phyloP scores from a whole-genome alignment of 495 filamentous ascomycete species.

The Umbilicaria muhlenbergii region DNA sequence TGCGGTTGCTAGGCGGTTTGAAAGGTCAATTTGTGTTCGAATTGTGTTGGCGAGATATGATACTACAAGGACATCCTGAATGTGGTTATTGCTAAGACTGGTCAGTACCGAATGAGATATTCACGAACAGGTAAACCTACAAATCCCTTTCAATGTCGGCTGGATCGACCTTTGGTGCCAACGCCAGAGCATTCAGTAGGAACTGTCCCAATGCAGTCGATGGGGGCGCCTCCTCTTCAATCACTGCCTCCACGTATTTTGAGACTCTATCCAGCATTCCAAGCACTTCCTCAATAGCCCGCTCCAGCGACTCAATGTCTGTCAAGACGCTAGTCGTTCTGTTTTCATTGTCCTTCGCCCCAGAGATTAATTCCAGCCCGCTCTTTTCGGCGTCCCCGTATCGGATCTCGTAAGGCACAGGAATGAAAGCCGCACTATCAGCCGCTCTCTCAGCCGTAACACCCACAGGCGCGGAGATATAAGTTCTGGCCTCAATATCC shows the following conservation, averaged over 20 bases:
- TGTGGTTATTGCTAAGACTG: conserved; percentile 72
- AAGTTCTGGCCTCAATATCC: conserved; percentile 72
- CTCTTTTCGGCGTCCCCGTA: conserved; percentile 85
- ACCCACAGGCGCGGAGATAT: conserved; percentile 88
- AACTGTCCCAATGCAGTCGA: conserved; percentile 85
- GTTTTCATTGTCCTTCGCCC: conserved; percentile 64
- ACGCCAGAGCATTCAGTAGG: conserved; percentile 74
- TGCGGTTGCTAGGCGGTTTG: conserved; percentile 80
- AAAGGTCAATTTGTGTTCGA: conserved; percentile 96
- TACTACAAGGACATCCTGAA: conserved; percentile 94
- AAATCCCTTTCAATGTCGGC: conserved; percentile 89
- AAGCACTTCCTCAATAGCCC: conserved; percentile 68
- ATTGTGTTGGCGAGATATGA: conserved; percentile 97
- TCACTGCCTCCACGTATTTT: conserved; percentile 74
- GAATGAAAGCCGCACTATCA: conserved; percentile 91
- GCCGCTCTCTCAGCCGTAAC: conserved; percentile 87
- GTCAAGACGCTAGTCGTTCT: conserved; percentile 55
- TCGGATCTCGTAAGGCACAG: conserved; percentile 83
- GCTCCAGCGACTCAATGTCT: conserved; percentile 77
- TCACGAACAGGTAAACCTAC: conserved; percentile 26
- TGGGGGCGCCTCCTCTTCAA: conserved; percentile 50
- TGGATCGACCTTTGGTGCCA: conserved; percentile 85
- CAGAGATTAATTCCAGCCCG: conserved; percentile 71
- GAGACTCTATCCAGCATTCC: conserved; percentile 79
- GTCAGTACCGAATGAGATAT: conserved; percentile 1